These are phyloP conservation scores for Basidioascus undulatus DNA, from an alignment of 768 basidiomycete species.

Conservation along the genomic window DNA sequence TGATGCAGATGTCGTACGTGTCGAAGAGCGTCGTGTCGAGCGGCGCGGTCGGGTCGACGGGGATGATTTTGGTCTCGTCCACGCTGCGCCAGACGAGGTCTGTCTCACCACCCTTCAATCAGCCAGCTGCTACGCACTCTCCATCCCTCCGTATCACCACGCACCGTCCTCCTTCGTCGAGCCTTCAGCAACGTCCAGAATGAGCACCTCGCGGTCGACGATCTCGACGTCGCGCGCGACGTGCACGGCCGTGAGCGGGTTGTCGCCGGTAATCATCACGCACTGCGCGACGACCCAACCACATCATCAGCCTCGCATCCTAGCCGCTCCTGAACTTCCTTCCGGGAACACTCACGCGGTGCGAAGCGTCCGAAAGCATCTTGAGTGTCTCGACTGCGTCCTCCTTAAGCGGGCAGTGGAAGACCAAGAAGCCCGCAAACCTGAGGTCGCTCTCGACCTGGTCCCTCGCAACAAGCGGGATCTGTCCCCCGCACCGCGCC, in stretches of 20 bases:
- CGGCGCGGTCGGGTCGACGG: slow-evolving; percentile 55
- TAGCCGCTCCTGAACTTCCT: background rate
- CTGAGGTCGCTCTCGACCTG: slow-evolving; percentile 48
- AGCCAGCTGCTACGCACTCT: too few relatives aligned
- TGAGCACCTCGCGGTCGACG: slow-evolving; percentile 79
- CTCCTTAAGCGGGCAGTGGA: slow-evolving; percentile 88
- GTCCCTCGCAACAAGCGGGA: slow-evolving; percentile 66
- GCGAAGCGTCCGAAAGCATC: slow-evolving; percentile 88
- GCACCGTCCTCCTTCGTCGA: slow-evolving; percentile 40
- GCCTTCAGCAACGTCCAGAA: slow-evolving; percentile 71
- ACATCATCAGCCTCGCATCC: background rate
- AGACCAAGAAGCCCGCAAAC: slow-evolving; percentile 94
- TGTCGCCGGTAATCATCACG: slow-evolving; percentile 98
- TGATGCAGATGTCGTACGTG: slow-evolving; percentile 86
- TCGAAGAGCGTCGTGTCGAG: slow-evolving; percentile 55
- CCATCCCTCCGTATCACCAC: slow-evolving; percentile 16
- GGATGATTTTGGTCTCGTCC: slow-evolving; percentile 72
- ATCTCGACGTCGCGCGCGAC: slow-evolving; percentile 93
- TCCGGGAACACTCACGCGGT: slow-evolving; percentile 39
- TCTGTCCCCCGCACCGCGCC: too few relatives aligned
- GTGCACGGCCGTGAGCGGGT: slow-evolving; percentile 86
- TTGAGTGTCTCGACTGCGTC: slow-evolving; percentile 77
- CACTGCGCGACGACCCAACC: too few relatives aligned
- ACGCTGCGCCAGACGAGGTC: slow-evolving; percentile 82
- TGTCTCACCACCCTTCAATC: too few relatives aligned